Percentiles rank a stretch among this genome's conserved stretches.
phyloP scores from a whole-genome alignment of 139 green algal genomes.

The Nannochloris sp. region DNA sequence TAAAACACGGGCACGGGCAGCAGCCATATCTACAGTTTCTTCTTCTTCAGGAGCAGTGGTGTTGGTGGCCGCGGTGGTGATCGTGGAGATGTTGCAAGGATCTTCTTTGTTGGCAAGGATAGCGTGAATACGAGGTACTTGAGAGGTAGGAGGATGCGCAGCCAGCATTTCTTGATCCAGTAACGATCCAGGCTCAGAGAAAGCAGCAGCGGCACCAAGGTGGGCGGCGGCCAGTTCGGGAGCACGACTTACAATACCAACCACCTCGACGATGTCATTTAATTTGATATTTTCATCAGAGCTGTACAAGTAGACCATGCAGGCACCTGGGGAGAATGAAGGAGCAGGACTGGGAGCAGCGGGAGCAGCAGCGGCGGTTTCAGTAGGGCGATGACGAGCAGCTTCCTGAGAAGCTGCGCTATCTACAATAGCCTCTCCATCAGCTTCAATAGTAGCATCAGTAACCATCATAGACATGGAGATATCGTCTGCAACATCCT shows the following conservation, averaged over 20 bases:
- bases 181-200: slow-evolving; percentile 1
- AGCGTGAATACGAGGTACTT: slow-evolving; percentile 46
- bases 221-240: slow-evolving; percentile 39
- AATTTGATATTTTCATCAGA: slow-evolving; percentile 34
- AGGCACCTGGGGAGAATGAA: slow-evolving; percentile 25
- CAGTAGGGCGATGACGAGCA: neutral
- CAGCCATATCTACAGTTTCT: neutral
- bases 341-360: too few species aligned
- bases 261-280: slow-evolving; percentile 56
- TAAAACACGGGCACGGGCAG: neutral
- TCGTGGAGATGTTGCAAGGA: neutral
- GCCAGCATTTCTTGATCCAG: slow-evolving; percentile 29
- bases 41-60: neutral
- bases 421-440: neutral
- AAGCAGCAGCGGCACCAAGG: slow-evolving; percentile 5
- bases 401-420: neutral
- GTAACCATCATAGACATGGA: slow-evolving; percentile 10
- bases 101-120: slow-evolving; percentile 18
- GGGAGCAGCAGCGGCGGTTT: neutral
- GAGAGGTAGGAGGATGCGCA: slow-evolving; percentile 44
- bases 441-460: slow-evolving; percentile 1
- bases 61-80: neutral
- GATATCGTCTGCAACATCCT: neutral
- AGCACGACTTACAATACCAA: slow-evolving; percentile 39
- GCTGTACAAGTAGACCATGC: slow-evolving; percentile 52